Conservation (phyloP, 1,284 basidiomycete species). For the Neotropicomus parvogracilis region DNA sequence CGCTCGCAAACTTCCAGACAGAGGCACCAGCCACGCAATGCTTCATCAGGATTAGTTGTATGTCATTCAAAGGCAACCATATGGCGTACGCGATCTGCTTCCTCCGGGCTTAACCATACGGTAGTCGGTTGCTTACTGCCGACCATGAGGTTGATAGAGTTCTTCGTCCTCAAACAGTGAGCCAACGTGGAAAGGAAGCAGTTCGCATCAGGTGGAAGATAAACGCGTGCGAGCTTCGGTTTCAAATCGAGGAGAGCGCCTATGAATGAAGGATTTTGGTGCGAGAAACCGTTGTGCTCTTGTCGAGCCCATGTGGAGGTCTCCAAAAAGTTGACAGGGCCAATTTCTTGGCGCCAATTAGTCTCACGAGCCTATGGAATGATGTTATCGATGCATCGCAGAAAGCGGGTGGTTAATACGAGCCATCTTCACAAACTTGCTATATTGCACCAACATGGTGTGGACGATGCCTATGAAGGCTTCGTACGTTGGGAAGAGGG, state of each 20-base stretch:
- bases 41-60: slow-evolving; percentile 29
- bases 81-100: slow-evolving; percentile 51
- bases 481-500: slow-evolving; percentile 86
- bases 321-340: slow-evolving; percentile 83
- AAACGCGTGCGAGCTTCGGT: slow-evolving; percentile 71
- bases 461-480: slow-evolving; percentile 78
- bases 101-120: slow-evolving; percentile 64
- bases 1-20: slow-evolving; percentile 73
- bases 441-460: slow-evolving; percentile 82
- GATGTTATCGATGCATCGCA: not conserved
- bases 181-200: slow-evolving; percentile 76
- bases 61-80: not conserved
- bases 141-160: slow-evolving; percentile 84
- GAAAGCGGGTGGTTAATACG: slow-evolving; percentile 9
- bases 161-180: slow-evolving; percentile 79
- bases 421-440: slow-evolving; percentile 81
- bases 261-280: slow-evolving; percentile 85
- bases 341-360: slow-evolving; percentile 67
- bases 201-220: slow-evolving; percentile 89
- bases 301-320: slow-evolving; percentile 85
- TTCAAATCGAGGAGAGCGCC: slow-evolving; percentile 79
- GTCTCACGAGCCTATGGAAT: slow-evolving; percentile 56
- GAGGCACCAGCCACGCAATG: slow-evolving; percentile 76
- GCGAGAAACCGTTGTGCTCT: slow-evolving; percentile 77
- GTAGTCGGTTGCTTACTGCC: slow-evolving; percentile 79